Percentiles rank a stretch among this genome's conserved stretches.
Evolutionary conservation across 352 stramenopile species (phyloP).

Genomic region (Phytopythium ostracodes): DNA sequence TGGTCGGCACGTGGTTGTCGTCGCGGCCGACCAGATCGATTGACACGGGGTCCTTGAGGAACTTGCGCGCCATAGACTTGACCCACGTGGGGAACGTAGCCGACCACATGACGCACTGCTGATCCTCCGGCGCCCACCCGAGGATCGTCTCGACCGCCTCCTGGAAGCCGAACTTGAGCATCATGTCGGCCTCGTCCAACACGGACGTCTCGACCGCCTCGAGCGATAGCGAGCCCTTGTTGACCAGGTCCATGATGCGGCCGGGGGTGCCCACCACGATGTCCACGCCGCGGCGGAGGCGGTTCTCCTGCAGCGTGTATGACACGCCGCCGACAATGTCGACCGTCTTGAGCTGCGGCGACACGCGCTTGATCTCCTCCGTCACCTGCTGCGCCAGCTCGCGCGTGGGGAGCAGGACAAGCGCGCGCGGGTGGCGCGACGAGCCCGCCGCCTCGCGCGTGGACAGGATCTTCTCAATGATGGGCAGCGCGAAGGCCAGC

Average conservation of each 20-base stretch:
- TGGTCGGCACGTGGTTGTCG: constrained; percentile 78
- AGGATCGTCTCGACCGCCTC: constrained; percentile 97
- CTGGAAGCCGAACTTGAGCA: constrained; percentile 98
- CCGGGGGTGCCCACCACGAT: constrained; percentile 96
- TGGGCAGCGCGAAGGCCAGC: constrained; percentile 68
- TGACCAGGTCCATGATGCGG: constrained; percentile 95
- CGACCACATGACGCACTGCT: constrained; percentile 95
- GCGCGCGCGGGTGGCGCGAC: constrained; percentile 71
- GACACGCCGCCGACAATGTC: constrained; percentile 93
- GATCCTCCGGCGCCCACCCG: constrained; percentile 56
- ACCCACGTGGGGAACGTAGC: constrained; percentile 97
- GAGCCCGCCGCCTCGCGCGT: constrained; percentile 22
- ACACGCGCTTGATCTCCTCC: constrained; percentile 85
- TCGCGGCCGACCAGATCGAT: constrained; percentile 94
- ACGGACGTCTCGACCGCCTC: constrained; percentile 88
- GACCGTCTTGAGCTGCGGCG: constrained; percentile 87
- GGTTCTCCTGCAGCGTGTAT: constrained; percentile 91
- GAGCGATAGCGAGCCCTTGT: constrained; percentile 91
- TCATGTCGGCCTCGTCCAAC: constrained; percentile 97
- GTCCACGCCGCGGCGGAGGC: constrained; percentile 89
- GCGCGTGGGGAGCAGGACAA: constrained; percentile 96
- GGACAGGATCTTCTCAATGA: constrained; percentile 68
- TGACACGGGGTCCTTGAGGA: constrained; percentile 89
- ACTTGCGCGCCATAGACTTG: constrained; percentile 89
- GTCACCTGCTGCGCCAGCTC: constrained; percentile 97